Evolutionary conservation across 257 asterid genomes (phyloP).

Genomic region (Ilex asprella): DNA sequence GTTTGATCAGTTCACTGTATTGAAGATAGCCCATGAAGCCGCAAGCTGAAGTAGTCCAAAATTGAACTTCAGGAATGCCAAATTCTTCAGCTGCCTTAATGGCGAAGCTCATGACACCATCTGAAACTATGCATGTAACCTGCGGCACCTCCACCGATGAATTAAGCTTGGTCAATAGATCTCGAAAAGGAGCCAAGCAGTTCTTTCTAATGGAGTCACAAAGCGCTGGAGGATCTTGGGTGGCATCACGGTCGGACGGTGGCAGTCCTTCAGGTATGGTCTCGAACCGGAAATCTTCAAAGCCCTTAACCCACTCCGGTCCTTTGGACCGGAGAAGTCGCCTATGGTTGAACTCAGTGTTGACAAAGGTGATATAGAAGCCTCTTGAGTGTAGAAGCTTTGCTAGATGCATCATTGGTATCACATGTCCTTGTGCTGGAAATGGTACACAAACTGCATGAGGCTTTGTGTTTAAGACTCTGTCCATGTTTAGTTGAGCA

Average conservation of each 20-base stretch:
- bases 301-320: slow-evolving; percentile 30
- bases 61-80: slow-evolving; percentile 40
- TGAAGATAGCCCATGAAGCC: slow-evolving; percentile 39
- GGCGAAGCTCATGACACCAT: slow-evolving; percentile 44
- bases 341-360: slow-evolving; percentile 42
- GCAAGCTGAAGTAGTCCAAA: slow-evolving; percentile 53
- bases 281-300: slow-evolving; percentile 37
- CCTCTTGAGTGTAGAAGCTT: slow-evolving; percentile 40
- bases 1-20: slow-evolving; percentile 20
- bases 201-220: slow-evolving; percentile 22
- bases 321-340: slow-evolving; percentile 44
- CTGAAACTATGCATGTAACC: slow-evolving; percentile 33
- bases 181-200: slow-evolving; percentile 34
- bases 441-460: slow-evolving; percentile 41
- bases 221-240: slow-evolving; percentile 29
- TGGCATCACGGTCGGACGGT: slow-evolving; percentile 28
- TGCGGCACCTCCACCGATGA: slow-evolving; percentile 21
- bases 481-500: slow-evolving; percentile 11
- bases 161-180: slow-evolving; percentile 26
- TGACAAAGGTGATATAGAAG: slow-evolving; percentile 42
- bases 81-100: slow-evolving; percentile 37
- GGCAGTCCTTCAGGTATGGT: slow-evolving; percentile 50
- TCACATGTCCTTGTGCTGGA: slow-evolving; percentile 54
- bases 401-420: slow-evolving; percentile 39
- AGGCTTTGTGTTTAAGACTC: slow-evolving; percentile 15